Conservation (phyloP, 192 early-diverging fungal species). For the Backusella macrospora region DNA sequence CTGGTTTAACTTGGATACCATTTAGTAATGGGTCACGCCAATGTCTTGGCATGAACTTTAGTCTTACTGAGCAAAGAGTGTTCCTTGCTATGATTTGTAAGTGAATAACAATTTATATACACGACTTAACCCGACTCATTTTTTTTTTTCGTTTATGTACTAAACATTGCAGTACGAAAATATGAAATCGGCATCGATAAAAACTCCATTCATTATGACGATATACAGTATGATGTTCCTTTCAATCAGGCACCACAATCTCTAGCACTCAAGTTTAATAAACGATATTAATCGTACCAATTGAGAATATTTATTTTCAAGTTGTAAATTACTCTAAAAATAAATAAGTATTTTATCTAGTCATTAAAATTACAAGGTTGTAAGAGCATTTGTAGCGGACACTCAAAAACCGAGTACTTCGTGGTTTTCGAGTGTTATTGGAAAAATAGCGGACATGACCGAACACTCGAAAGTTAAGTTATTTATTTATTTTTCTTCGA, state of each 20-base stretch:
- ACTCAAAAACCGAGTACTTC: too few species aligned
- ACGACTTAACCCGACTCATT: neutral
- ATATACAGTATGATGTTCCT: neutral
- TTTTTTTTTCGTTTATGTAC: neutral
- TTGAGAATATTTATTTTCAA: too few species aligned
- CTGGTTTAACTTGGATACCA: constrained; percentile 42
- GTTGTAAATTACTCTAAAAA: too few species aligned
- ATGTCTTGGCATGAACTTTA: constrained; percentile 64
- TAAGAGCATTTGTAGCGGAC: too few species aligned
- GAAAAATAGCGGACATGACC: too few species aligned
- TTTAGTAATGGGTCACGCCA: constrained; percentile 58
- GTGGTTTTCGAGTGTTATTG: too few species aligned
- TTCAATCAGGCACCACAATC: neutral
- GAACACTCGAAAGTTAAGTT: too few species aligned
- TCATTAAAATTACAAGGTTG: too few species aligned
- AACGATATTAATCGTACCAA: neutral
- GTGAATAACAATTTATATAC: neutral
- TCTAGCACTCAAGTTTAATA: neutral
- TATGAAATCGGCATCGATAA: neutral
- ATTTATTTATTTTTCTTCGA: too few species aligned
- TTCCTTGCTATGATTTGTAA: constrained; percentile 53
- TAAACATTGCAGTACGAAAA: neutral
- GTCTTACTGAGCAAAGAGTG: constrained; percentile 61
- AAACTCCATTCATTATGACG: neutral
- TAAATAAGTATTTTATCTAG: too few species aligned